Evolutionary conservation across 2,329 filamentous ascomycete genomes (phyloP), one percentile per base, ranked within the genome.

Genomic region (Huntiella bhutanensis): DNA sequence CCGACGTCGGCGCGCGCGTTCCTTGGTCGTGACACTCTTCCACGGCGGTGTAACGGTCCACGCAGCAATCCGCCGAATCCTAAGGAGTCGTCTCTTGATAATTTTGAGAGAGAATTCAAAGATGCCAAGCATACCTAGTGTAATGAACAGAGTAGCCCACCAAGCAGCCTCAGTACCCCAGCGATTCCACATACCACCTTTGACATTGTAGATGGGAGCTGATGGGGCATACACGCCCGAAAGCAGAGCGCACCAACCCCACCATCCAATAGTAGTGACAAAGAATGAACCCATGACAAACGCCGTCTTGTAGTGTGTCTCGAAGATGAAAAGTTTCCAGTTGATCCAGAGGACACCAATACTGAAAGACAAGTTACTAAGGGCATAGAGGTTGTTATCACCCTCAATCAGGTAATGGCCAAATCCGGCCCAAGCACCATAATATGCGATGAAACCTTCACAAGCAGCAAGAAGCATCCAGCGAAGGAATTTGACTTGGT

Each of bases 391-490:
- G 3, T 74, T 73, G 44, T 80, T 71, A 54, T 87, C 83, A 2
- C 68, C 64, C 2, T 73, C 71, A 47, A 51, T 65, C 32, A 54
- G 73, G 2, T 55, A 55, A 60, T 63, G 64, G 13, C 62, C 64
- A 36, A 71, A 69, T 3, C 66, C 64, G 0, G 65, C 65, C 69
- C 68, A 73, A 16, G 67, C 62, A 37, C 73, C 71, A 57, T 82
- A 86, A 67, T 75, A 92, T 5, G 82, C 70, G 41, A 86, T 62
- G 52, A 85, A 70, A 6, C 84, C 81, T 59, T 92, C 79, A 4
- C 71, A 67, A 0, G 75, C 75, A 1, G 74, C 85, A 54, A 82
- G 75, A 33, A 81, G 68, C 62, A 87, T 83, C 86, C 86, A 93
- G 6, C 71, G 70, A 0, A 80, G 55, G 55, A 86, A 93, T 49